These are phyloP conservation scores for Jatropha multifida DNA, from an alignment of 441 rosid genomes.

Conservation along the genomic window DNA sequence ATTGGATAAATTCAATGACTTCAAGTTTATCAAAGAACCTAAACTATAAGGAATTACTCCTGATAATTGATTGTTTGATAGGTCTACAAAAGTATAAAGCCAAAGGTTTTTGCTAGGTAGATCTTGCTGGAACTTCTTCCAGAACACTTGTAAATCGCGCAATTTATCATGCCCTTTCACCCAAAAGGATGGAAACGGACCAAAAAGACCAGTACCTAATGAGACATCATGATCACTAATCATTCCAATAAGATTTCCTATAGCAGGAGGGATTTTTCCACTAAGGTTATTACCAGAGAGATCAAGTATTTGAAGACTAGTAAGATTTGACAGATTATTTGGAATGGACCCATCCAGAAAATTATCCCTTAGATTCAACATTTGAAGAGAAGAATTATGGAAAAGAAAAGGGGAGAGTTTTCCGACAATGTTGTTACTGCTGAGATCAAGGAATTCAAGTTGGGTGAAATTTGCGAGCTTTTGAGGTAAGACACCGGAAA, in stretches of 20 bases:
- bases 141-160: conserved; percentile 26
- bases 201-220: not conserved
- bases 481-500: conserved; percentile 31
- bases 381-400: conserved; percentile 26
- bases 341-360: conserved; percentile 35
- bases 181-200: not conserved
- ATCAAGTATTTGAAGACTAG: conserved; percentile 33
- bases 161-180: not conserved
- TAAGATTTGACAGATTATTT: conserved; percentile 25
- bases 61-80: conserved; percentile 37
- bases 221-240: conserved; percentile 1
- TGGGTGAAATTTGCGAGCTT: conserved; percentile 14
- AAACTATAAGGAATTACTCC: conserved; percentile 39
- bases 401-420: conserved; percentile 30
- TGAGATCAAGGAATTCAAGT: conserved; percentile 41
- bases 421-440: conserved; percentile 37
- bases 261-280: conserved; percentile 30
- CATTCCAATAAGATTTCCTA: conserved; percentile 38
- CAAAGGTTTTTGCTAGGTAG: conserved; percentile 20
- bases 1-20: conserved; percentile 37
- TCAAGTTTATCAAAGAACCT: conserved; percentile 28
- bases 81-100: conserved; percentile 30
- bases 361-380: conserved; percentile 40
- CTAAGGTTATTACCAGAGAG: conserved; percentile 38
- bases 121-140: conserved; percentile 37